Conservation (phyloP, 306 rosid species). For the Oxytropis ochrocephala region DNA sequence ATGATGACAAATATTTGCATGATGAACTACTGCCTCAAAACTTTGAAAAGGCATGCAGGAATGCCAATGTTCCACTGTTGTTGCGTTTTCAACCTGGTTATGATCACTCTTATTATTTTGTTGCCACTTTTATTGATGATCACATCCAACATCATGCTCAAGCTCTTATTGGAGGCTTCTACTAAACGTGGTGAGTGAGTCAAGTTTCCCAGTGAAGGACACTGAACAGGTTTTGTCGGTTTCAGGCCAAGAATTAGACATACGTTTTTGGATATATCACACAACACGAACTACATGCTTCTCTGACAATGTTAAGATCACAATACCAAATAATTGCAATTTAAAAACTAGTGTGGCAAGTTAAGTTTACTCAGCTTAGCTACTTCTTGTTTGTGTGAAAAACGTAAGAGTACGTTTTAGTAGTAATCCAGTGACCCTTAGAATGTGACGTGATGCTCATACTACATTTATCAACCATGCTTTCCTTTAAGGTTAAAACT, state of each 20-base stretch:
- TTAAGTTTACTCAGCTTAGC: neutral
- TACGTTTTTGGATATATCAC: no score
- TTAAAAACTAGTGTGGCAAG: no score
- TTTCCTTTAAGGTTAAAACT: neutral
- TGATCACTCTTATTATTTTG: slow-evolving; percentile 75
- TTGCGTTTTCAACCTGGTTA: slow-evolving; percentile 76
- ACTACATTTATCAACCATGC: neutral
- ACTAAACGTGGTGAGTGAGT: no score
- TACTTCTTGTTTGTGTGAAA: neutral
- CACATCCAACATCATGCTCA: slow-evolving; percentile 90
- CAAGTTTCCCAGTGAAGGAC: no score
- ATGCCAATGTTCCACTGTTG: slow-evolving; percentile 53
- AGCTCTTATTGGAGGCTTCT: slow-evolving; percentile 72
- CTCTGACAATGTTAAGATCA: neutral
- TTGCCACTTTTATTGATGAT: slow-evolving; percentile 87
- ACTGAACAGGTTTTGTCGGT: no score
- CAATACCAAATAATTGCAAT: neutral
- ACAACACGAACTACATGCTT: no score
- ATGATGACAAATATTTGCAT: slow-evolving; percentile 67
- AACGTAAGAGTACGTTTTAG: neutral
- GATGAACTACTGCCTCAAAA: slow-evolving; percentile 71
- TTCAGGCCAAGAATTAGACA: no score
- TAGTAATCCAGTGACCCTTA: neutral
- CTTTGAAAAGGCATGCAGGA: slow-evolving; percentile 79
- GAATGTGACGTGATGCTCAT: neutral